Evolutionary conservation across 2,329 filamentous ascomycete genomes (phyloP), one percentile per base, ranked within the genome.

Genomic region (Aspergillus ochraceoroseus): DNA sequence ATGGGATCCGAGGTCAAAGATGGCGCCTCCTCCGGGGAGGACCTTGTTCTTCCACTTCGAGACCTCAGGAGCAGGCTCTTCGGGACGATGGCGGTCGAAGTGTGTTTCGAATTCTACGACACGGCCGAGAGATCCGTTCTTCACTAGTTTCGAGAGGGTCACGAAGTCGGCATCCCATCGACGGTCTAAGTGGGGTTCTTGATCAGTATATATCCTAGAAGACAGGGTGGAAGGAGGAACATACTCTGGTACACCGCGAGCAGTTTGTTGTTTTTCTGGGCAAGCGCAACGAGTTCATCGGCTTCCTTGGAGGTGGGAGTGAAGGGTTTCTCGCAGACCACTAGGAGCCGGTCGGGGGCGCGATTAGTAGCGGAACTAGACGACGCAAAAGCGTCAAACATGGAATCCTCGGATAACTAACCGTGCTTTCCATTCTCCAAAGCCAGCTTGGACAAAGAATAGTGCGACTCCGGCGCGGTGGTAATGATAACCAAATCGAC

Each of bases 311-410:
- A 70, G 1, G 80, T 84, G 13, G 85, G 82, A 8, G 86, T 83
- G 60, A 90, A 90, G 2, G 86, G 86, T 70, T 90, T 90, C 70
- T 90, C 86, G 33, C 84, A 82, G 37, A 90, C 71, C 17, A 89
- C 82, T 71, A n/a, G n/a, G n/a, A n/a, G n/a, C n/a, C n/a, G n/a
- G n/a, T n/a, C n/a, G n/a, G n/a, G n/a, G n/a, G n/a, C n/a, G n/a
- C n/a, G n/a, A n/a, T n/a, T n/a, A n/a, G 38, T 22, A 7, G 7
- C 6, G 13, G 12, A 23, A n/a, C 23, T 14, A 25, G 37, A 25
- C 28, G 32, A 15, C 19, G 31, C 23, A 39, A 25, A 19, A 39
- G 38, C 14, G 32, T 20, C 23, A 26, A 32, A 3, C 12, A 17
- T 25, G 5, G 3, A 28, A 1, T 5, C 4, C 1, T 7, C 2